Percentiles rank a stretch among this genome's conserved stretches.
phyloP scores from a whole-genome alignment of 768 basidiomycete genomes.

The Royoungia palumana region DNA sequence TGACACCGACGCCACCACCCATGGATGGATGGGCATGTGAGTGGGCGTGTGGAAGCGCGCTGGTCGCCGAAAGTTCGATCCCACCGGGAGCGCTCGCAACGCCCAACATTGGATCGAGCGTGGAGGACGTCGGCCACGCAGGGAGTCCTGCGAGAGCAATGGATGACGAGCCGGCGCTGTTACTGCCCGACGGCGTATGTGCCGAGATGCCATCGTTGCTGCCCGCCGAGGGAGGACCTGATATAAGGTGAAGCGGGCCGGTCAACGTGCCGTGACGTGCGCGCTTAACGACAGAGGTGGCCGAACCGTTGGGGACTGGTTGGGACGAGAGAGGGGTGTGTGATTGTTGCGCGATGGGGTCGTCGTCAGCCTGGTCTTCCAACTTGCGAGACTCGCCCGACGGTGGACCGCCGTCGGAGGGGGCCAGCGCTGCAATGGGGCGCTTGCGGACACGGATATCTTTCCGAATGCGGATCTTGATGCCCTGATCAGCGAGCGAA shows the following conservation, averaged over 20 bases:
- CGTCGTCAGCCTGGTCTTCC: conserved; percentile 31
- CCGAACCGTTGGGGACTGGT: not conserved
- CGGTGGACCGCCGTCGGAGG: conserved; percentile 14
- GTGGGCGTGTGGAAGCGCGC: conserved; percentile 6
- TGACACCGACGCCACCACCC: conserved; percentile 2
- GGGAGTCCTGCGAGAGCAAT: conserved; percentile 29
- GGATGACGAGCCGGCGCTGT: conserved; percentile 14
- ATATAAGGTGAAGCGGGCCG: conserved; percentile 14
- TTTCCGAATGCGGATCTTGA: conserved; percentile 92
- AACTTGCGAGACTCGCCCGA: conserved; percentile 16
- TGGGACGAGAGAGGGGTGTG: conserved; percentile 11
- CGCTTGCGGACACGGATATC: conserved; percentile 83
- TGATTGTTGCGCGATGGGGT: conserved; percentile 11
- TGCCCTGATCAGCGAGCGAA: conserved; percentile 91
- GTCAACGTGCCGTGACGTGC: conserved; percentile 31
- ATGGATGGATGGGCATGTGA: conserved; percentile 16
- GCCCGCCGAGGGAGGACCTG: conserved; percentile 16
- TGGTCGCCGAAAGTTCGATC: conserved; percentile 26
- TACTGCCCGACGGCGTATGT: conserved; percentile 17
- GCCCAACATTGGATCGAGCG: conserved; percentile 30
- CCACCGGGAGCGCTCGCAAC: conserved; percentile 32
- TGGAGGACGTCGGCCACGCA: conserved; percentile 32
- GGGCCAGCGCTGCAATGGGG: conserved; percentile 40
- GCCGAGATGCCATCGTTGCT: conserved; percentile 18
- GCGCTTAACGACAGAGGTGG: conserved; percentile 17